These are phyloP conservation scores for Liriodendron chinense DNA, from an alignment of 164 flowering plant species.

Conservation along the genomic window DNA sequence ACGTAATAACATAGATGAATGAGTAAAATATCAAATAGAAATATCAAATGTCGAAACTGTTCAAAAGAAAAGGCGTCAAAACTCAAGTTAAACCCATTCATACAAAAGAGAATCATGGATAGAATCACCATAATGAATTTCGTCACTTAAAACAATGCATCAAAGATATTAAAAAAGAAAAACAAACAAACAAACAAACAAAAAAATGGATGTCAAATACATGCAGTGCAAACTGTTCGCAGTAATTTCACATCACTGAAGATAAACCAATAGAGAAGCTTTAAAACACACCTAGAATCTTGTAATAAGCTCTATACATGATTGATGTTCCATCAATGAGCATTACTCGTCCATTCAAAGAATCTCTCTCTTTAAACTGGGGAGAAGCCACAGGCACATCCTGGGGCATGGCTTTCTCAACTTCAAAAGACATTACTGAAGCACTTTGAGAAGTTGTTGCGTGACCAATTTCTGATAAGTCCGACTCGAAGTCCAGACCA, in stretches of 20 bases:
- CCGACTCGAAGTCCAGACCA: conserved; percentile 17
- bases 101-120: neutral
- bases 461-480: conserved; percentile 16
- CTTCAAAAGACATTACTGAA: conserved; percentile 20
- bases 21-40: too few species aligned
- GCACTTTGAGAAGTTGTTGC: conserved; percentile 20
- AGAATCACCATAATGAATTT: neutral
- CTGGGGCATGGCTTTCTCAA: conserved; percentile 18
- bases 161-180: neutral
- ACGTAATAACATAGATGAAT: neutral
- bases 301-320: conserved; percentile 85
- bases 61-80: too few species aligned
- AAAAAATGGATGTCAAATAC: neutral
- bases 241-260: neutral
- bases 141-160: neutral
- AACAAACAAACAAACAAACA: neutral
- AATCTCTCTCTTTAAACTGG: conserved; percentile 19
- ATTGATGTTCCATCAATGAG: conserved; percentile 90
- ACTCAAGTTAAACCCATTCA: too few species aligned
- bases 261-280: neutral
- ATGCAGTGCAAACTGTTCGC: neutral
- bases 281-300: conserved; percentile 59
- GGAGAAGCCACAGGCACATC: conserved; percentile 17
- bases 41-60: neutral
- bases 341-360: conserved; percentile 73